Evolutionary conservation across 106 monocot species (phyloP).

Genomic region (Acanthochlamys bracteata): DNA sequence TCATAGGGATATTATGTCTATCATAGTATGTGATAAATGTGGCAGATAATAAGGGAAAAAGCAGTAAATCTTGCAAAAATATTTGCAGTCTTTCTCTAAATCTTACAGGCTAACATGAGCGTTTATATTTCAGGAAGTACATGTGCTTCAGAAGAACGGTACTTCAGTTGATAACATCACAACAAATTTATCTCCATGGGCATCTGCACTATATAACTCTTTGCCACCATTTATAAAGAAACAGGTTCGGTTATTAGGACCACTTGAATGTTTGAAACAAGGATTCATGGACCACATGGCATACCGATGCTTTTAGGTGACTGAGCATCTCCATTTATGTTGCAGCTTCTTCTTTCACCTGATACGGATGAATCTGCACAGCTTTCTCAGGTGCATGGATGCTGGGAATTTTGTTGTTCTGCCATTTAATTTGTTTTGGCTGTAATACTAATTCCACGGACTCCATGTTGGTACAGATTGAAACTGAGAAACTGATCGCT

Average conservation of each 20-base stretch:
- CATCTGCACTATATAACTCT: slow-evolving; percentile 64
- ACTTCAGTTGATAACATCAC: slow-evolving; percentile 42
- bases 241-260: no score
- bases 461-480: slow-evolving; percentile 27
- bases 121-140: slow-evolving; percentile 50
- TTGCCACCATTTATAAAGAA: slow-evolving; percentile 65
- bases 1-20: not conserved
- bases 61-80: no score
- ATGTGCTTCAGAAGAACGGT: slow-evolving; percentile 47
- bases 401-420: not conserved
- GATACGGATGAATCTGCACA: slow-evolving; percentile 56
- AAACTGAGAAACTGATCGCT: slow-evolving; percentile 49
- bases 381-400: slow-evolving; percentile 33
- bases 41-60: no score
- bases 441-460: no score
- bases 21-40: no score
- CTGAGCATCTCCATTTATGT: not conserved
- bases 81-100: no score
- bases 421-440: no score
- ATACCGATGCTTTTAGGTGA: no score
- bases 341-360: slow-evolving; percentile 53
- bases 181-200: slow-evolving; percentile 68
- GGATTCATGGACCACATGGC: no score
- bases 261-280: no score
- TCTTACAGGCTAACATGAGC: no score